A percentile compares a stretch with the other conserved stretches of the same genome.
These are phyloP conservation scores for Neobulgaria alba DNA, from an alignment of 2,329 filamentous ascomycete genomes.

Conservation along the genomic window DNA sequence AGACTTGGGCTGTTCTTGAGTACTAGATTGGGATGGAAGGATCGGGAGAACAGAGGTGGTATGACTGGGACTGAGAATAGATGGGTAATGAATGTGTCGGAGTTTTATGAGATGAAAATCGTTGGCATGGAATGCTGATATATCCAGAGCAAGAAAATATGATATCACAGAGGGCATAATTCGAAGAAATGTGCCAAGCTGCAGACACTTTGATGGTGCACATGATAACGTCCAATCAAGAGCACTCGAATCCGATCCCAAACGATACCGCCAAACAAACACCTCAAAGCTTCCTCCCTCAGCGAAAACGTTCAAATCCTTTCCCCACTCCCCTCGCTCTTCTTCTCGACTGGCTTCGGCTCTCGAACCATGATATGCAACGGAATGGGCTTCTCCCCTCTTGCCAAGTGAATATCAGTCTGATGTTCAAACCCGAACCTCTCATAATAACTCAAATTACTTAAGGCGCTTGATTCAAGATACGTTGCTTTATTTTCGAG, in stretches of 20 bases:
- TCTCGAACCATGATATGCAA: conserved; percentile 79
- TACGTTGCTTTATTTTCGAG: conserved; percentile 60
- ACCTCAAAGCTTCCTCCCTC: conserved; percentile 7
- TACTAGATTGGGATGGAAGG: conserved; percentile 35
- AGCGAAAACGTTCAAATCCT: conserved; percentile 34
- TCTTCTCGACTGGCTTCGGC: conserved; percentile 33
- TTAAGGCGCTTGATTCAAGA: conserved; percentile 64
- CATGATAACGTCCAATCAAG: no score
- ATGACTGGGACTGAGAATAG: no score
- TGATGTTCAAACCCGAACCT: conserved; percentile 65
- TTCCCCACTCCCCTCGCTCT: conserved; percentile 31
- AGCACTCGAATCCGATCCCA: no score
- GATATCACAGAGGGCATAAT: no score
- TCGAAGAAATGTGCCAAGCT: no score
- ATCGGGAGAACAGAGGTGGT: no score
- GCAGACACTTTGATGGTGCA: no score
- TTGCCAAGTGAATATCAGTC: conserved; percentile 53
- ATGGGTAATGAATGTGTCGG: no score
- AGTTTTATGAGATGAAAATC: no score
- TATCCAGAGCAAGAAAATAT: no score
- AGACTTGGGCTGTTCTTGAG: conserved; percentile 83
- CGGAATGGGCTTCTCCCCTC: conserved; percentile 49
- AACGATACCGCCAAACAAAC: no score
- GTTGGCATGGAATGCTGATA: no score
- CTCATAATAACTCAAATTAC: conserved; percentile 64